Conservation (phyloP, 495 filamentous ascomycete genomes). For the Talaromyces adpressus region DNA sequence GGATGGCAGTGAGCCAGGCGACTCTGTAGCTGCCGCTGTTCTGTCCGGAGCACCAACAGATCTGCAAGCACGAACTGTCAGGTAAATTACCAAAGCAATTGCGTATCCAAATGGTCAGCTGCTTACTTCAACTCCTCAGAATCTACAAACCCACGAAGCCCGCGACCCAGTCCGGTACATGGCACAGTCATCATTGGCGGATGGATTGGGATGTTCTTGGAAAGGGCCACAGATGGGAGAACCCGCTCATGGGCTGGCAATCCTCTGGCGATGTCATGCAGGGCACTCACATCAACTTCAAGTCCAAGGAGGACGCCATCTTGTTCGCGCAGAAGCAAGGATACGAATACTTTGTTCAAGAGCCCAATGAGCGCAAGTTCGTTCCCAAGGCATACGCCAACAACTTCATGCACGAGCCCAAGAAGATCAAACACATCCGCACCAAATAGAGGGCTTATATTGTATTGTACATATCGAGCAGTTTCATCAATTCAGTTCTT, state of each 20-base stretch:
- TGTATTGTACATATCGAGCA: constrained; percentile 38
- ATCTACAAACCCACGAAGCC: constrained; percentile 88
- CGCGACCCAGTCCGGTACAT: constrained; percentile 86
- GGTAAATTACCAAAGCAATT: constrained; percentile 44
- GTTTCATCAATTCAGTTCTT: neutral
- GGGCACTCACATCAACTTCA: constrained; percentile 83
- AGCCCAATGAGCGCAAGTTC: constrained; percentile 82
- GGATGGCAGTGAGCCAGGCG: constrained; percentile 81
- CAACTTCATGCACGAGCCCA: constrained; percentile 80
- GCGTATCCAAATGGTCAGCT: constrained; percentile 13
- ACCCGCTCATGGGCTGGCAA: constrained; percentile 97
- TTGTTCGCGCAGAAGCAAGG: constrained; percentile 96
- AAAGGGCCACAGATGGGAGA: constrained; percentile 95
- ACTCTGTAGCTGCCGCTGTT: constrained; percentile 68
- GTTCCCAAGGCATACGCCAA: constrained; percentile 92
- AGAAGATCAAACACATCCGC: constrained; percentile 84
- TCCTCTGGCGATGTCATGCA: constrained; percentile 91
- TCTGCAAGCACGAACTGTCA: constrained; percentile 85
- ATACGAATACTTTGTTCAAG: constrained; percentile 98
- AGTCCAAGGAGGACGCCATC: constrained; percentile 90
- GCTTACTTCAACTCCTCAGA: constrained; percentile 33
- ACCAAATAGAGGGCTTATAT: constrained; percentile 66
- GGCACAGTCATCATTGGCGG: constrained; percentile 78
- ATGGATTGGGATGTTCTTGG: constrained; percentile 96
- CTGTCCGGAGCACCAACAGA: constrained; percentile 91